Conservation (phyloP, 345 rosid species). For the Pistacia vera region DNA sequence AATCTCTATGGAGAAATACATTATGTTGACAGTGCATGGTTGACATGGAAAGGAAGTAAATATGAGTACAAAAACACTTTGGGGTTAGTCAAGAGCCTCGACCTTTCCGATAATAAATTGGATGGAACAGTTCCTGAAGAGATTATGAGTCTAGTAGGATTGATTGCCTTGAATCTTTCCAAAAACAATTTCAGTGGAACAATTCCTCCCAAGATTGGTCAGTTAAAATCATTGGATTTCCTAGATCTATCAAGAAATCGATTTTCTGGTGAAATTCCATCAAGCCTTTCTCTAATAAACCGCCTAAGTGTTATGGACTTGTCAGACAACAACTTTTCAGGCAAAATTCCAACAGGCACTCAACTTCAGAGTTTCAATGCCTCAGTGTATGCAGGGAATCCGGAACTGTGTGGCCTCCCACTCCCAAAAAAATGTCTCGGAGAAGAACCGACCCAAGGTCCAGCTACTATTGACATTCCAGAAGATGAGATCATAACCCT, state of each 20-base stretch:
- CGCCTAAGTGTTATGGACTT: slow-evolving; percentile 12
- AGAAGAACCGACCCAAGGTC: background rate
- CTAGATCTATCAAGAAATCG: slow-evolving; percentile 39
- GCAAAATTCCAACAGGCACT: slow-evolving; percentile 15
- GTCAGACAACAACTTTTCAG: slow-evolving; percentile 16
- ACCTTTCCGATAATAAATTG: slow-evolving; percentile 33
- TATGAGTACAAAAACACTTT: slow-evolving; percentile 2
- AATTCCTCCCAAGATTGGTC: slow-evolving; percentile 30
- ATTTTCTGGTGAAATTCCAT: slow-evolving; percentile 36
- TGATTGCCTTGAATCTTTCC: slow-evolving; percentile 22
- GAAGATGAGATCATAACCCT: background rate
- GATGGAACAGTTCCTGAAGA: slow-evolving; percentile 34
- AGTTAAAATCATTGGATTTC: slow-evolving; percentile 21
- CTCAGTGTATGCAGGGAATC: slow-evolving; percentile 5
- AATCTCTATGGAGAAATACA: too few species aligned
- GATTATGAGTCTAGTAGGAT: slow-evolving; percentile 19
- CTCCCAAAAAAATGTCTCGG: slow-evolving; percentile 1
- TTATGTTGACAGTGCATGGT: slow-evolving; percentile 14
- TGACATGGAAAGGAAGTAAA: slow-evolving; percentile 33
- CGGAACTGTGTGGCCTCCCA: slow-evolving; percentile 15
- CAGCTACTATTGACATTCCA: background rate
- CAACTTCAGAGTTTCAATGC: slow-evolving; percentile 13
- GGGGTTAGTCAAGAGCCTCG: slow-evolving; percentile 7
- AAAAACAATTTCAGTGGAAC: slow-evolving; percentile 6
- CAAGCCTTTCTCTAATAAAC: slow-evolving; percentile 1